These are phyloP conservation scores for Dictyostelium brefeldianum DNA, from an alignment of 78 protist species.

Conservation along the genomic window DNA sequence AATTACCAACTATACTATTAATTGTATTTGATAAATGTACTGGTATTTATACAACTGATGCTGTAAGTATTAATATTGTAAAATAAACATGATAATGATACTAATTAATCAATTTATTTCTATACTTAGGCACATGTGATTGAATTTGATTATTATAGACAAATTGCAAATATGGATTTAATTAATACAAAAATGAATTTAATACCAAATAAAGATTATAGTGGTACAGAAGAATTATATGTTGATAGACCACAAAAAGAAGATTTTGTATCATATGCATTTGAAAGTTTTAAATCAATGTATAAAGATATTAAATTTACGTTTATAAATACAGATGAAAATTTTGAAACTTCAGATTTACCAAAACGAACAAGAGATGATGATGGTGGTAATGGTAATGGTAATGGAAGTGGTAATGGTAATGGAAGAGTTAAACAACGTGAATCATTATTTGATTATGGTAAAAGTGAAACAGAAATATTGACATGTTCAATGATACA, in stretches of 20 bases:
- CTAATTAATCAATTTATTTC: neutral
- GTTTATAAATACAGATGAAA: conserved; percentile 73
- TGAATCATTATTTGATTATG: conserved; percentile 41
- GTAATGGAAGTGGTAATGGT: neutral
- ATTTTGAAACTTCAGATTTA: conserved; percentile 61
- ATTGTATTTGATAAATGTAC: conserved; percentile 44
- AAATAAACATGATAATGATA: neutral
- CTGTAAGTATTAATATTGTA: neutral
- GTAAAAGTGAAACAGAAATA: conserved; percentile 19
- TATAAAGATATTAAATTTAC: conserved; percentile 75
- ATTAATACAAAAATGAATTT: conserved; percentile 22
- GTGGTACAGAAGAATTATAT: conserved; percentile 75
- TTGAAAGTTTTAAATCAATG: conserved; percentile 77
- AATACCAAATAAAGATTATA: conserved; percentile 64
- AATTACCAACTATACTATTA: conserved; percentile 55
- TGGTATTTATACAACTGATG: conserved; percentile 64
- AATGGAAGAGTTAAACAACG: neutral
- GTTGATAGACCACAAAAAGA: conserved; percentile 74
- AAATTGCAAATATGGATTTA: conserved; percentile 38
- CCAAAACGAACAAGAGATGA: conserved; percentile 39
- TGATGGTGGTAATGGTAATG: neutral
- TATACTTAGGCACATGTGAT: neutral
- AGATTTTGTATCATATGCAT: conserved; percentile 79
- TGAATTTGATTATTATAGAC: conserved; percentile 71
- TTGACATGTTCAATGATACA: neutral